Conservation (phyloP, 2,329 filamentous ascomycete genomes). For the Geosmithia flava region DNA sequence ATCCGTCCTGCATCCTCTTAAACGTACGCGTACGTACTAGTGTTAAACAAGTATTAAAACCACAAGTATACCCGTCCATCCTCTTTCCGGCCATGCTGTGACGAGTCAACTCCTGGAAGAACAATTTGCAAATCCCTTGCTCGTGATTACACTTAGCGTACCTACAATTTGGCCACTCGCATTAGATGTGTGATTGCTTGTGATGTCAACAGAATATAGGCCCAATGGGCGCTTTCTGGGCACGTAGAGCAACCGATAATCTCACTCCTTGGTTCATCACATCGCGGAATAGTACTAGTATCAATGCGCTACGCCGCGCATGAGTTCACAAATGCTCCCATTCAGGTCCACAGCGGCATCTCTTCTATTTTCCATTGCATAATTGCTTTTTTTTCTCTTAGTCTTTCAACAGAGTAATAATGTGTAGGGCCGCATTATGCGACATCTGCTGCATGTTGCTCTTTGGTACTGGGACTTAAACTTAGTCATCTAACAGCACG, state of each 20-base stretch:
- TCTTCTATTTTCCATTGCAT: not conserved
- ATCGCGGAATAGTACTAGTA: not conserved
- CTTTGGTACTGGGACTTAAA: not conserved
- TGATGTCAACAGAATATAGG: not conserved
- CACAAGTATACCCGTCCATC: too few species aligned
- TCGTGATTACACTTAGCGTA: not conserved
- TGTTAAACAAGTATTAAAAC: too few species aligned
- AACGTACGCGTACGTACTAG: not conserved
- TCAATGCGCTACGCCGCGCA: not conserved
- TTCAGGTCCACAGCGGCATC: not conserved
- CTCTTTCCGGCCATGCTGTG: too few species aligned
- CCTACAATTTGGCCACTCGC: not conserved
- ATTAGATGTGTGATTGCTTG: not conserved
- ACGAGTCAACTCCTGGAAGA: too few species aligned
- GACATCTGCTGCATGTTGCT: too few species aligned
- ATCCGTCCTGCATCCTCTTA: not conserved
- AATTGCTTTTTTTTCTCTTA: not conserved
- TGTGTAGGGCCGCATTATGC: too few species aligned
- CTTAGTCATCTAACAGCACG: not conserved
- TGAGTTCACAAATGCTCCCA: not conserved
- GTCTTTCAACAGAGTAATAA: too few species aligned
- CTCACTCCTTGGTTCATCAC: not conserved
- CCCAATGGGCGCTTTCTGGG: not conserved
- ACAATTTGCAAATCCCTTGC: not conserved
- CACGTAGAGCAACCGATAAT: not conserved